A percentile compares a stretch with the other conserved stretches of the same genome.
These are phyloP conservation scores for Rhodofomes roseus DNA, from an alignment of 1,284 basidiomycete species.

Conservation along the genomic window DNA sequence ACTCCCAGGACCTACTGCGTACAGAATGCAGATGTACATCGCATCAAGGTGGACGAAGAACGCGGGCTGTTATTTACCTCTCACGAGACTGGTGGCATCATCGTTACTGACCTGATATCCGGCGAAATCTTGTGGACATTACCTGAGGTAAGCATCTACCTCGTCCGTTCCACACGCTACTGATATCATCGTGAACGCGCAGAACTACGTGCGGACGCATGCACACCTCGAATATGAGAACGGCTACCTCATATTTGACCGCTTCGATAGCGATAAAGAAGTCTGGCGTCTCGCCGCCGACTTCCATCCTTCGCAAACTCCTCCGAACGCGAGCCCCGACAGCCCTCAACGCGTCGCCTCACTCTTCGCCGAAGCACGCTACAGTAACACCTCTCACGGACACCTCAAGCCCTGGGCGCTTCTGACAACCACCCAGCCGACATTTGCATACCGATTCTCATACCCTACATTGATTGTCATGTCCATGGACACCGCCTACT, in stretches of 20 bases:
- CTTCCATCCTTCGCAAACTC: conserved; percentile 18
- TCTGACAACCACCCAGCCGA: conserved; percentile 40
- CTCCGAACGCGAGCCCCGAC: conserved; percentile 27
- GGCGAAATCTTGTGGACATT: conserved; percentile 55
- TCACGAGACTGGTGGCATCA: conserved; percentile 46
- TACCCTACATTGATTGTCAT: conserved; percentile 61
- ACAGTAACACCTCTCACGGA: conserved; percentile 26
- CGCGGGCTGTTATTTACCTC: conserved; percentile 57
- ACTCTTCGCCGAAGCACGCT: conserved; percentile 1
- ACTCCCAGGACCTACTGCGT: conserved; percentile 29
- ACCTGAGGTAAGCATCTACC: conserved; percentile 31
- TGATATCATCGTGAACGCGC: conserved; percentile 8
- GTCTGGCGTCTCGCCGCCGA: conserved; percentile 56
- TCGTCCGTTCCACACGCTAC: conserved; percentile 13
- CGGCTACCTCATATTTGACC: conserved; percentile 70
- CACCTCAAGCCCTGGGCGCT: conserved; percentile 60
- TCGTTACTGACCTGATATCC: conserved; percentile 48
- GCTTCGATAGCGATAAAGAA: conserved; percentile 52
- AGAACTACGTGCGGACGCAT: conserved; percentile 51
- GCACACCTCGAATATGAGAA: conserved; percentile 75
- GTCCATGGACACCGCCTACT: conserved; percentile 39
- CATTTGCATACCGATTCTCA: conserved; percentile 62
- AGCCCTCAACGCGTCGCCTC: conserved; percentile 30
- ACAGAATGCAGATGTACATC: conserved; percentile 46
- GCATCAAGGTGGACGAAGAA: conserved; percentile 70